Percentiles rank a stretch among this genome's conserved stretches.
phyloP scores from a whole-genome alignment of 2,329 filamentous ascomycete genomes.

The Endothia cerciana region DNA sequence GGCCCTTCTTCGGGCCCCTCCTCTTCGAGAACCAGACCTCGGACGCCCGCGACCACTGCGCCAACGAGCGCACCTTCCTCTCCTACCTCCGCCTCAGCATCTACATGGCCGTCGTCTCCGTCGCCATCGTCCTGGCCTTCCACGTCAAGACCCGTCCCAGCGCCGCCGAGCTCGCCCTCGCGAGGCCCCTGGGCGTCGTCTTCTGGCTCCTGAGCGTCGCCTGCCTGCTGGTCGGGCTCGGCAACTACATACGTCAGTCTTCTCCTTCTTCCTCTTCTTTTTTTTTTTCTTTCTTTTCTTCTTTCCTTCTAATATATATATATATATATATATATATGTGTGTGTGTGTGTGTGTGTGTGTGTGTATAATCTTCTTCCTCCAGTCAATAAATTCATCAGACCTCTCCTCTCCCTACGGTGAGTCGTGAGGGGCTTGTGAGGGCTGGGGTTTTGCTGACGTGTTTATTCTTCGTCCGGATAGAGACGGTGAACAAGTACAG shows the following conservation, averaged over 20 bases:
- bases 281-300: not conserved
- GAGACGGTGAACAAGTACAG: slow-evolving; percentile 80
- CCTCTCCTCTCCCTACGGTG: too few relatives aligned
- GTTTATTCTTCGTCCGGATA: slow-evolving; percentile 33
- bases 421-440: too few relatives aligned
- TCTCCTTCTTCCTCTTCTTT: not conserved
- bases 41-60: slow-evolving; percentile 78
- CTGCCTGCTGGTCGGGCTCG: slow-evolving; percentile 77
- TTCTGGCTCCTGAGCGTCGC: slow-evolving; percentile 84
- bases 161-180: slow-evolving; percentile 72
- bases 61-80: slow-evolving; percentile 83
- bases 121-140: slow-evolving; percentile 92
- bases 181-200: slow-evolving; percentile 80
- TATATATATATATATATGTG: too few relatives aligned
- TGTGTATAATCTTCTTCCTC: too few relatives aligned
- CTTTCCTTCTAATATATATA: not conserved
- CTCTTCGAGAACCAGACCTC: slow-evolving; percentile 76
- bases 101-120: slow-evolving; percentile 87
- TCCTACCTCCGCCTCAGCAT: slow-evolving; percentile 88
- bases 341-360: too few relatives aligned
- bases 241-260: slow-evolving; percentile 80
- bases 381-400: too few relatives aligned
- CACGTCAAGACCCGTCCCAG: slow-evolving; percentile 79
- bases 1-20: slow-evolving; percentile 65
- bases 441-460: not conserved